Conservation (phyloP, 352 stramenopile genomes). For the Phytopythium aichiense region DNA sequence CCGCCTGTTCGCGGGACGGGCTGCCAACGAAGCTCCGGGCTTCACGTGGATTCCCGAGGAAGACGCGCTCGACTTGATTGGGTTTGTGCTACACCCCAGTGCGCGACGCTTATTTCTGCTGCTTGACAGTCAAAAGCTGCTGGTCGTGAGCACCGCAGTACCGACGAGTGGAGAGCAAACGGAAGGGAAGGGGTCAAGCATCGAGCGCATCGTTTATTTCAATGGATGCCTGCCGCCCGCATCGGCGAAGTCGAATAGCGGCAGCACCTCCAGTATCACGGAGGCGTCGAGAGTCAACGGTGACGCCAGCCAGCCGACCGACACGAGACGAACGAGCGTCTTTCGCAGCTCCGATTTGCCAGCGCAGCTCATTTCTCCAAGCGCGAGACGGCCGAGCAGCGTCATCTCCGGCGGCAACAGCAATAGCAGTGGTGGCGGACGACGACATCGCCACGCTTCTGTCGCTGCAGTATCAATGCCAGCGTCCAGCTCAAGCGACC, state of each 20-base stretch:
- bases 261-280: neutral
- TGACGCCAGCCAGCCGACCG: neutral
- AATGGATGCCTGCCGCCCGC: constrained; percentile 1
- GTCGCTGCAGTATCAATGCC: neutral
- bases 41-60: constrained; percentile 77
- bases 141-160: constrained; percentile 37
- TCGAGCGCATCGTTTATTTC: constrained; percentile 38
- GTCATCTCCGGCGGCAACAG: neutral
- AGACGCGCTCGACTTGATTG: constrained; percentile 48
- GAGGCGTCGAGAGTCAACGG: neutral
- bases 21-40: constrained; percentile 44
- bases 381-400: neutral
- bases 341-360: neutral
- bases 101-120: constrained; percentile 51
- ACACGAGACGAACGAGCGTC: neutral
- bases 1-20: constrained; percentile 45
- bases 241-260: neutral
- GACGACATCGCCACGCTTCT: neutral
- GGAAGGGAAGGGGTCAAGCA: constrained; percentile 6
- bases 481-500: neutral
- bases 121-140: constrained; percentile 48
- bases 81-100: constrained; percentile 51
- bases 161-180: constrained; percentile 1
- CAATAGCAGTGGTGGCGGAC: constrained; percentile 1
- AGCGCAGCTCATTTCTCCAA: neutral